Conservation (phyloP, 257 asterid species). For the Craterostigma plantagineum region DNA sequence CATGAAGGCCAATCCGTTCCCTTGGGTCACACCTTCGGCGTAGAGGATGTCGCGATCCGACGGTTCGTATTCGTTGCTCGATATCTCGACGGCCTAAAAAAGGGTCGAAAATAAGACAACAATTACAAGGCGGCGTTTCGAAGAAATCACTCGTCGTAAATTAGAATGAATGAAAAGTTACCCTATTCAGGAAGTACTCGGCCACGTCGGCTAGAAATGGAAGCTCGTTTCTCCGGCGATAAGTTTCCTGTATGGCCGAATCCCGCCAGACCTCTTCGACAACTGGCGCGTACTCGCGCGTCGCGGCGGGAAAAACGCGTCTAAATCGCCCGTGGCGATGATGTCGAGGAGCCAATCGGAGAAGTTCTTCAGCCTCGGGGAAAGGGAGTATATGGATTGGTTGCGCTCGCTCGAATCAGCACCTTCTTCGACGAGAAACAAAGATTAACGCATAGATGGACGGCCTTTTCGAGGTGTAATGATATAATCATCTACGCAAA, state of each 20-base stretch:
- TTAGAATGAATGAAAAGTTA: too few species aligned
- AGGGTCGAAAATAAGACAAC: too few species aligned
- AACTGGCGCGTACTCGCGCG: conserved; percentile 90
- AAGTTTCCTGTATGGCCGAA: conserved; percentile 80
- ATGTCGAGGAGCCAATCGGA: conserved; percentile 94
- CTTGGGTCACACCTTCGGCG: conserved; percentile 94
- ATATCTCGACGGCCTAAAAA: conserved; percentile 79
- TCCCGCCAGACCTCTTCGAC: conserved; percentile 96
- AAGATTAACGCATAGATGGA: too few species aligned
- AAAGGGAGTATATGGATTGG: conserved; percentile 61
- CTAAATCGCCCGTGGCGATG: conserved; percentile 94
- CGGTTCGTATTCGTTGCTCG: conserved; percentile 92
- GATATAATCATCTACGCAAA: background rate
- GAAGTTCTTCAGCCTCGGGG: conserved; percentile 72
- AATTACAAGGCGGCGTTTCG: too few species aligned
- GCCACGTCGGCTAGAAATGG: conserved; percentile 87
- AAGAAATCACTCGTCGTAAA: too few species aligned
- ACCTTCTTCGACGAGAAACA: conserved; percentile 25
- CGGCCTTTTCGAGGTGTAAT: background rate
- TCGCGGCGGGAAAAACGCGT: conserved; percentile 94
- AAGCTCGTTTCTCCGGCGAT: conserved; percentile 60
- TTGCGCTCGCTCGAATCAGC: conserved; percentile 18
- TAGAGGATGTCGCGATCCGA: conserved; percentile 73
- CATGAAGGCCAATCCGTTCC: conserved; percentile 82
- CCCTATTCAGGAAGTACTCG: conserved; percentile 78